Percentiles rank a stretch among this genome's conserved stretches.
Evolutionary conservation across 1,139 yeast species (phyloP).

Genomic region (Yamadazyma mexicana): DNA sequence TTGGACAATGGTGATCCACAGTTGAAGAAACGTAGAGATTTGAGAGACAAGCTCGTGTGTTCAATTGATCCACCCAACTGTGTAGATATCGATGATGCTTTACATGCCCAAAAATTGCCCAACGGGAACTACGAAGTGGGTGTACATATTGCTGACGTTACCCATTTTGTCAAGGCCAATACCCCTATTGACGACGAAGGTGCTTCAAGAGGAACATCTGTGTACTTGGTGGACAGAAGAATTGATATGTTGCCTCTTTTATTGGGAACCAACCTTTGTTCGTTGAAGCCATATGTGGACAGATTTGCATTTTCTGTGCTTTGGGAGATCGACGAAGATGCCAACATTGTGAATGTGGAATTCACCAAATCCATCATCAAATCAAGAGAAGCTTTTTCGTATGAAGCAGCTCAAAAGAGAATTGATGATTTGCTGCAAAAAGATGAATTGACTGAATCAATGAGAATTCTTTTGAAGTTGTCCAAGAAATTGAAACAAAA

Average conservation of each 20-base stretch:
- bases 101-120: constrained; percentile 80
- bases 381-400: constrained; percentile 93
- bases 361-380: constrained; percentile 87
- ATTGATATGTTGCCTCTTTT: constrained; percentile 98
- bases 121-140: constrained; percentile 97
- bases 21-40: constrained; percentile 70
- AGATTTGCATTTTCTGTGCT: constrained; percentile 93
- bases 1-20: constrained; percentile 59
- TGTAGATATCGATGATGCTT: constrained; percentile 98
- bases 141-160: constrained; percentile 98
- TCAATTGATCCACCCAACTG: constrained; percentile 98
- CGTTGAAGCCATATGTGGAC: constrained; percentile 92
- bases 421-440: constrained; percentile 78
- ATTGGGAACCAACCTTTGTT: constrained; percentile 93
- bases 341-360: constrained; percentile 78
- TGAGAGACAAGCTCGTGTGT: constrained; percentile 86
- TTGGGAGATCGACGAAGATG: constrained; percentile 91
- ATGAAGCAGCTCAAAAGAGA: constrained; percentile 88
- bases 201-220: constrained; percentile 96
- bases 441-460: constrained; percentile 86
- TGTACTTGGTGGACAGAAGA: constrained; percentile 96
- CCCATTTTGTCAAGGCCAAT: constrained; percentile 92
- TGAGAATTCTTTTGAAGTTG: constrained; percentile 74
- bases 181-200: constrained; percentile 95
- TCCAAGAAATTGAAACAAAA: constrained; percentile 84